Evolutionary conservation across 2,329 filamentous ascomycete species (phyloP).

Genomic region (Diaporthe sp.): DNA sequence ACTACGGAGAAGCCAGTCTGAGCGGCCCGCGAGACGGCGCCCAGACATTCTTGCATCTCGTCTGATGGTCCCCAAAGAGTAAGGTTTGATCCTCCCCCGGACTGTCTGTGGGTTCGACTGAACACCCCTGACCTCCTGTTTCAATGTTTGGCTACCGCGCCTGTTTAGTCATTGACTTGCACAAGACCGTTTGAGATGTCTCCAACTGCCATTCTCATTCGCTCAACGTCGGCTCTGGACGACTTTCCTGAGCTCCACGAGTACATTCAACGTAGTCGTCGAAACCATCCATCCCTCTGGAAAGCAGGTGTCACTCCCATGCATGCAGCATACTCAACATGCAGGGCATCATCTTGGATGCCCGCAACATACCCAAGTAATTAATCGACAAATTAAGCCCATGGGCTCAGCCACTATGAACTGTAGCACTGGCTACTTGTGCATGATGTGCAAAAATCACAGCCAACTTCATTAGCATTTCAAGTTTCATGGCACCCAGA

Average conservation of each 20-base stretch:
- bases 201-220: neutral
- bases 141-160: constrained; percentile 15
- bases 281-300: neutral
- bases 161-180: constrained; percentile 23
- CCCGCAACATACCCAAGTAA: no score
- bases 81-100: constrained; percentile 24
- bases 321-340: neutral
- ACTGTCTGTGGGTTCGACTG: constrained; percentile 22
- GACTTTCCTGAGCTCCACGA: neutral
- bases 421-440: neutral
- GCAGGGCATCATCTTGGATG: neutral
- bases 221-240: neutral
- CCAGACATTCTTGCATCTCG: constrained; percentile 23
- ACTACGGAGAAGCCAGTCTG: constrained; percentile 19
- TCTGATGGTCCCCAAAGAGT: constrained; percentile 9
- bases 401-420: neutral
- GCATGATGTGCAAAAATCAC: neutral
- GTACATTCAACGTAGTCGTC: neutral
- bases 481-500: constrained; percentile 9
- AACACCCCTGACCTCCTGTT: constrained; percentile 29
- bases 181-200: constrained; percentile 7
- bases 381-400: no score
- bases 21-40: constrained; percentile 28
- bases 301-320: neutral
- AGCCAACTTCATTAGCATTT: neutral